phyloP scores from a whole-genome alignment of 2,329 filamentous ascomycete genomes.

The Raffaelea arxii region DNA sequence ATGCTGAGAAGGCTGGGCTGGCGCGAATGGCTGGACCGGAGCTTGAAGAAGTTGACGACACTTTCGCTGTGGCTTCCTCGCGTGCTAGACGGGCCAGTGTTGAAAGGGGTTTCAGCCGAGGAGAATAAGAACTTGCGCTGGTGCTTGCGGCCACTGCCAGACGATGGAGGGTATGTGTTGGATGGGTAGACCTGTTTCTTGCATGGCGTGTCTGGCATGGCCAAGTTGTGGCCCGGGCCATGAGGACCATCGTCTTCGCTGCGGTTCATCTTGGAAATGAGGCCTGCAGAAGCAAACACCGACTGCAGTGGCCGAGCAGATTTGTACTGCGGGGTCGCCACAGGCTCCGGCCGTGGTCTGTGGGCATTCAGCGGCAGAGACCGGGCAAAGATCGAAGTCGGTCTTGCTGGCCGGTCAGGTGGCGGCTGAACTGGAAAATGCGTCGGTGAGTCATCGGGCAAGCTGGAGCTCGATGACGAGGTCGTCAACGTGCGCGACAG shows the following conservation, averaged over 20 bases:
- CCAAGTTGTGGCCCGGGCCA: slow-evolving; percentile 43
- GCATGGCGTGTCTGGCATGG: slow-evolving; percentile 90
- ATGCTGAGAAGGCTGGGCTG: slow-evolving; percentile 69
- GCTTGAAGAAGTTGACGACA: slow-evolving; percentile 58
- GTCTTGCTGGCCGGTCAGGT: slow-evolving; percentile 41
- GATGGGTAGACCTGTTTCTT: slow-evolving; percentile 71
- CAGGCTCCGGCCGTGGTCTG: slow-evolving; percentile 34
- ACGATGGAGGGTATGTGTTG: slow-evolving; percentile 52
- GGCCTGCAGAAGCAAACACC: slow-evolving; percentile 86
- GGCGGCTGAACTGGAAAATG: slow-evolving; percentile 46
- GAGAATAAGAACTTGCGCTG: slow-evolving; percentile 53
- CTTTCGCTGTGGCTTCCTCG: slow-evolving; percentile 17
- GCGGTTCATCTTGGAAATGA: slow-evolving; percentile 90
- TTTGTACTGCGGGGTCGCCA: slow-evolving; percentile 70
- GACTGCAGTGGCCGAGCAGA: slow-evolving; percentile 65
- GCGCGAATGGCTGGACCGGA: slow-evolving; percentile 34
- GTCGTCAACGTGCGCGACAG: slow-evolving; percentile 79
- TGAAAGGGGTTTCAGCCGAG: slow-evolving; percentile 74
- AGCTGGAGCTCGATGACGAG: slow-evolving; percentile 72
- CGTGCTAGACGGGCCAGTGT: slow-evolving; percentile 36
- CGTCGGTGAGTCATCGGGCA: slow-evolving; percentile 62
- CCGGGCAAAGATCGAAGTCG: slow-evolving; percentile 54
- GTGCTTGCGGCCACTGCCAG: slow-evolving; percentile 52
- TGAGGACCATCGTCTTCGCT: slow-evolving; percentile 56
- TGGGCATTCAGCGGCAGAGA: slow-evolving; percentile 61